Conservation (phyloP, 2,329 filamentous ascomycete species). For the Ceratocystis cubensis region DNA sequence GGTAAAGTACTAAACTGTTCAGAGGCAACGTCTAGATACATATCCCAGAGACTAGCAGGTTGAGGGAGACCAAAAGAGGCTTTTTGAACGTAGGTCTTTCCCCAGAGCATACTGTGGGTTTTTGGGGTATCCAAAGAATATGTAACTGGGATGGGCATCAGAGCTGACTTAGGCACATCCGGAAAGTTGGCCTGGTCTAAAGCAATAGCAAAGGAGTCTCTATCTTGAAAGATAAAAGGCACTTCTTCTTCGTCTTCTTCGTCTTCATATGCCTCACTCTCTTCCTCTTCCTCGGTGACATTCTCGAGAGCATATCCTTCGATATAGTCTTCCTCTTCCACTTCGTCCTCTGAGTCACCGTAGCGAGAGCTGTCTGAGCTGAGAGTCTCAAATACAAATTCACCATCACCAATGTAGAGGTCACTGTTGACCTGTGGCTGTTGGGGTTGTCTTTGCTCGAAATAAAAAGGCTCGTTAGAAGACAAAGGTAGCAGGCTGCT, state of each 20-base stretch:
- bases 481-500: constrained; percentile 34
- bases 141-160: background rate
- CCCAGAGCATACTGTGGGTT: constrained; percentile 13
- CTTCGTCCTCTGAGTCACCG: constrained; percentile 23
- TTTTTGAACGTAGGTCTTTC: background rate
- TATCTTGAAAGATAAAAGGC: constrained; percentile 18
- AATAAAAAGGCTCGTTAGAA: constrained; percentile 24
- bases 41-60: constrained; percentile 13
- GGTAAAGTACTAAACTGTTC: background rate
- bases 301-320: background rate
- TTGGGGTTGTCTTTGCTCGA: background rate
- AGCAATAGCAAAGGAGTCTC: constrained; percentile 16
- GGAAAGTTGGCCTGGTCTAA: constrained; percentile 11
- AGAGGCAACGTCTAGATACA: constrained; percentile 12
- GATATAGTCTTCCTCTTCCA: constrained; percentile 16
- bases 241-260: constrained; percentile 17
- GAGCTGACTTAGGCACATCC: constrained; percentile 10
- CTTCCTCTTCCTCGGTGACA: constrained; percentile 22
- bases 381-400: background rate
- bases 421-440: background rate
- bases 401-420: background rate
- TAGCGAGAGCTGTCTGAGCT: constrained; percentile 25
- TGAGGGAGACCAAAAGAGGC: constrained; percentile 14
- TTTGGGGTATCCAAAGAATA: background rate
- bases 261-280: background rate